Conservation (phyloP, 352 stramenopile species). For the Phytophthora sojae region DNA sequence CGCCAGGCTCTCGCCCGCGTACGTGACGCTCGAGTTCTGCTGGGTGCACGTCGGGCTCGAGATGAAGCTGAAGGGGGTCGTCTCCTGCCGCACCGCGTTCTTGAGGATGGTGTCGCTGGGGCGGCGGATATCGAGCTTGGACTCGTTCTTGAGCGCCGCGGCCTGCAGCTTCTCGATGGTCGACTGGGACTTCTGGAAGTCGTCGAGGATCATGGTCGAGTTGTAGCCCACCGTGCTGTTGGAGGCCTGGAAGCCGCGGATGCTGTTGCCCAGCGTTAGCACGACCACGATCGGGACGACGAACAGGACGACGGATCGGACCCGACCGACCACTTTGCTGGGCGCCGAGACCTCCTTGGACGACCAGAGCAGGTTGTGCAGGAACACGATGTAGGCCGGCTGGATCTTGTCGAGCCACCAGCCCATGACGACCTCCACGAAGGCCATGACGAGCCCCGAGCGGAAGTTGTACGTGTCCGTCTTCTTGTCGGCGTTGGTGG, state of each 20-base stretch:
- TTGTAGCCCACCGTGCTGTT: slow-evolving; percentile 61
- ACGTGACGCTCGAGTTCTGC: slow-evolving; percentile 29
- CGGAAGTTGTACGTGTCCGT: slow-evolving; percentile 57
- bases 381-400: slow-evolving; percentile 50
- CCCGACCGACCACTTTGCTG: slow-evolving; percentile 17
- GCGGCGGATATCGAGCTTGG: slow-evolving; percentile 18
- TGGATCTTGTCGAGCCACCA: slow-evolving; percentile 48
- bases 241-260: slow-evolving; percentile 52
- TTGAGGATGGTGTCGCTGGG: slow-evolving; percentile 47
- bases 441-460: slow-evolving; percentile 52
- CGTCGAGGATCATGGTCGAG: slow-evolving; percentile 48
- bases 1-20: slow-evolving; percentile 30
- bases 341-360: slow-evolving; percentile 17
- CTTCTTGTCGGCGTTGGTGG: slow-evolving; percentile 35
- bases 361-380: slow-evolving; percentile 59
- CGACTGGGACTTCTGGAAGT: slow-evolving; percentile 51
- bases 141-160: slow-evolving; percentile 21
- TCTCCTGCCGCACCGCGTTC: slow-evolving; percentile 43
- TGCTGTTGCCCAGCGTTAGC: slow-evolving; percentile 56
- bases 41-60: slow-evolving; percentile 38
- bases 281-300: slow-evolving; percentile 50
- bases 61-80: slow-evolving; percentile 45
- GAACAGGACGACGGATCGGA: slow-evolving; percentile 40
- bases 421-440: slow-evolving; percentile 51
- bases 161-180: slow-evolving; percentile 38